Evolutionary conservation across 1,139 yeast genomes (phyloP), one percentile per base, ranked within the genome.

Genomic region (Suhomyces bolitotheri): DNA sequence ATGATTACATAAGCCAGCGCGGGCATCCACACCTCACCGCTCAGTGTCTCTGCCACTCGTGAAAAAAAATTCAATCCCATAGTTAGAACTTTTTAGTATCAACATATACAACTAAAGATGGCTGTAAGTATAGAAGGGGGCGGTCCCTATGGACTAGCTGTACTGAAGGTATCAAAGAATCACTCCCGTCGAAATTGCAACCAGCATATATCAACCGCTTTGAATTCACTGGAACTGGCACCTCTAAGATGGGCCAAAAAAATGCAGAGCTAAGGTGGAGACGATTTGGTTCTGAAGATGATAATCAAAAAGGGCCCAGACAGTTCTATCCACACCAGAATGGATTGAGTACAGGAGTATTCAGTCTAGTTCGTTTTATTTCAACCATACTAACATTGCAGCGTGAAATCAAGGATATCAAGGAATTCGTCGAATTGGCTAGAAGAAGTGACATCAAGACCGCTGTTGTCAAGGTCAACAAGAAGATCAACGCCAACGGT

Each of bases 391-490:
- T 56, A 54, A 57, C 58, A 27, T 27, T 25, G 31, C 37, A 64
- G 71, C 69, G 64, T 62, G 95, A 90, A 82, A 84, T 90, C 68
- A 86, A 87, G 68, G 97, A 90, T 75, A 89, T 92, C 78, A 92
- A 92, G 78, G 87, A 86, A 76, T 89, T 92, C 80, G 90, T 92
- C 73, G 96, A 88, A 76, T 84, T 89, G 72, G 90, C 97, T 68
- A 87, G 95, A 80, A 83, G 97, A 82, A 79, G 90, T 64, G 98
- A 90, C 80, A 90, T 92, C 70, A 81, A 81, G 76, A 73, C 86
- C 51, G 96, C 95, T 60, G 83, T 90, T 67, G 82, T 88, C 76
- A 87, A 84, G 79, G 77, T 79, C 68, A 87, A 89, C 90, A 75
- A 82, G 76, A 88, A 88, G 79, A 58, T 81, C 63, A 82, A 81